These are phyloP conservation scores for Ophiosphaerella herpotricha DNA, from an alignment of 2,329 filamentous ascomycete genomes.

Conservation along the genomic window DNA sequence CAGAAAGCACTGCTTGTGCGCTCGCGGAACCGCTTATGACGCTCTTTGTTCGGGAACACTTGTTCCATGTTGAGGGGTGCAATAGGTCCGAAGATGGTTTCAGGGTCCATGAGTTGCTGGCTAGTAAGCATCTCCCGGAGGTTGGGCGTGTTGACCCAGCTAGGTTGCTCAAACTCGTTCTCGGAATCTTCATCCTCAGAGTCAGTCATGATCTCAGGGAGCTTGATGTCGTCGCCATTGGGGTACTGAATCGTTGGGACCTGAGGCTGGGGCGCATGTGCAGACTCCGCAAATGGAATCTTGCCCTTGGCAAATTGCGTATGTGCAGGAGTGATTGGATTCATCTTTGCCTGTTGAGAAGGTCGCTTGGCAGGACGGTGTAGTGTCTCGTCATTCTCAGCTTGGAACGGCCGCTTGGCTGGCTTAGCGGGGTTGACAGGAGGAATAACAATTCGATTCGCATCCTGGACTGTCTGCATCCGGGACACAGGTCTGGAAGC, in stretches of 20 bases:
- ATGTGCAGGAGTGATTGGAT: slow-evolving; percentile 58
- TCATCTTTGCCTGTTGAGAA: slow-evolving; percentile 52
- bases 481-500: slow-evolving; percentile 62
- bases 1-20: slow-evolving; percentile 95
- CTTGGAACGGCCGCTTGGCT: slow-evolving; percentile 74
- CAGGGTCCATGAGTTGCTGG: slow-evolving; percentile 85
- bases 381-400: slow-evolving; percentile 68
- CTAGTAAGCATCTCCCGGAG: slow-evolving; percentile 74
- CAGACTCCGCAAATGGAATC: slow-evolving; percentile 82
- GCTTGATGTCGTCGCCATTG: slow-evolving; percentile 85
- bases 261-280: slow-evolving; percentile 53
- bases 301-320: slow-evolving; percentile 81
- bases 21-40: slow-evolving; percentile 84
- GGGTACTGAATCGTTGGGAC: slow-evolving; percentile 73
- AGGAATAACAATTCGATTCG: slow-evolving; percentile 56
- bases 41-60: slow-evolving; percentile 79
- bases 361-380: slow-evolving; percentile 46
- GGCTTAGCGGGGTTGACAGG: slow-evolving; percentile 71
- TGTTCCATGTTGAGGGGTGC: slow-evolving; percentile 92
- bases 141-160: slow-evolving; percentile 88
- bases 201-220: slow-evolving; percentile 95
- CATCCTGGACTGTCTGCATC: slow-evolving; percentile 66
- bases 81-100: slow-evolving; percentile 86
- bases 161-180: slow-evolving; percentile 68
- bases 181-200: slow-evolving; percentile 81